Evolutionary conservation across 2,329 filamentous ascomycete species (phyloP), one percentile per base, ranked within the genome.

Genomic region (Diaporthe destruens): DNA sequence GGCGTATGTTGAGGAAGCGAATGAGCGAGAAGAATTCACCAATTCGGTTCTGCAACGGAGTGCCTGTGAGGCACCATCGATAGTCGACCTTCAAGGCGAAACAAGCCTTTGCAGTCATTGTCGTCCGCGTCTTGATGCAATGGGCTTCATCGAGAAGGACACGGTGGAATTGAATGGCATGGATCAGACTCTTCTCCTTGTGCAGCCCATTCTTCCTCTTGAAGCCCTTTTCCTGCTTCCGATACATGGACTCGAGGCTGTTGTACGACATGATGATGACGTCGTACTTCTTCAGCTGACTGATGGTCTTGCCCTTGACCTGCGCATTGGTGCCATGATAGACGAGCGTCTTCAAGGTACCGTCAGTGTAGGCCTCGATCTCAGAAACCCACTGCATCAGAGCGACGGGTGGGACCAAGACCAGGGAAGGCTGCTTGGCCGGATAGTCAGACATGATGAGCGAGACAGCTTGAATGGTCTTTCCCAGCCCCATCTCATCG

Each of bases 191-290:
- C 82, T 87, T 84, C 81, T 96, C 93, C 80, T 96, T 97, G 82
- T 96, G 88, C 32, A 96, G 85, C 14, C 93, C 93, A 34, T 93
- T 91, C 75, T 94, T 93, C 72, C 95, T 92, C 76, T 88, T 91
- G 87, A 95, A 96, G 0, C 96, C 96, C 80, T 96, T 97, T 78
- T 93, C 92, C 81, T 99, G 94, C 81, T 97, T 98, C 72, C 96
- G 92, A 80, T 95, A 94, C 78, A 98, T 91, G 0, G 95, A 97
- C 81, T 98, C 96, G 44, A 99, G 85, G 76, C 93, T 90, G 84
- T 94, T 95, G 87, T 97, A 99, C 18, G 96, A 98, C 84, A 98
- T 97, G 89, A 98, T 95, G 79, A 98, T 96, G 66, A 99, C 94
- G 81, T 99, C 91, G 82, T 92, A 97, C 76, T 92, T 90, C 82